Conservation (phyloP, 2,329 filamentous ascomycete genomes). For the Arthrocladium fulminans region DNA sequence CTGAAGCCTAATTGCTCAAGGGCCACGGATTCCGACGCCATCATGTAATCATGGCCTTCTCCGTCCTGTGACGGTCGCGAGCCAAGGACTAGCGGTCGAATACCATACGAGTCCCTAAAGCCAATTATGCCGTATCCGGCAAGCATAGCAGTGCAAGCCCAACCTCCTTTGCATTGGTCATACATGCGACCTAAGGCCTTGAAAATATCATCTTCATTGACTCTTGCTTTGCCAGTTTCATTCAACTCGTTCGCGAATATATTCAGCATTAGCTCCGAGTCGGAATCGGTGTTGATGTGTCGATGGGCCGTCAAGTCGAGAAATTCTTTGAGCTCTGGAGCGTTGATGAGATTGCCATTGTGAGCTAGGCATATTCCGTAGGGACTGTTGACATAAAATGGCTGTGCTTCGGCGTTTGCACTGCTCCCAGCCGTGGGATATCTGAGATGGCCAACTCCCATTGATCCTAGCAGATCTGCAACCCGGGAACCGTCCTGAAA, state of each 20-base stretch:
- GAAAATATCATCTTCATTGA: constrained; percentile 71
- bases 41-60: constrained; percentile 70
- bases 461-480: constrained; percentile 68
- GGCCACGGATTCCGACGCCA: constrained; percentile 82
- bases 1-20: constrained; percentile 71
- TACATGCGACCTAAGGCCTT: constrained; percentile 64
- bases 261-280: constrained; percentile 81
- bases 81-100: constrained; percentile 73
- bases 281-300: constrained; percentile 84
- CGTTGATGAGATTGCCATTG: constrained; percentile 85
- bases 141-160: constrained; percentile 73
- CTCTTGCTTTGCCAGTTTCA: constrained; percentile 70
- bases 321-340: constrained; percentile 58
- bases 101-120: constrained; percentile 71
- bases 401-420: constrained; percentile 76
- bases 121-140: constrained; percentile 72
- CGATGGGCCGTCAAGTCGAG: constrained; percentile 71
- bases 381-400: constrained; percentile 83
- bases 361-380: constrained; percentile 75
- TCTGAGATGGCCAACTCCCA: constrained; percentile 77
- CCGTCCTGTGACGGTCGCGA: constrained; percentile 59
- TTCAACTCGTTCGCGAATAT: constrained; percentile 76
- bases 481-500: constrained; percentile 72
- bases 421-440: constrained; percentile 86
- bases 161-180: constrained; percentile 62